phyloP scores from a whole-genome alignment of 805 yeast genomes.

The Ogataea corticis region DNA sequence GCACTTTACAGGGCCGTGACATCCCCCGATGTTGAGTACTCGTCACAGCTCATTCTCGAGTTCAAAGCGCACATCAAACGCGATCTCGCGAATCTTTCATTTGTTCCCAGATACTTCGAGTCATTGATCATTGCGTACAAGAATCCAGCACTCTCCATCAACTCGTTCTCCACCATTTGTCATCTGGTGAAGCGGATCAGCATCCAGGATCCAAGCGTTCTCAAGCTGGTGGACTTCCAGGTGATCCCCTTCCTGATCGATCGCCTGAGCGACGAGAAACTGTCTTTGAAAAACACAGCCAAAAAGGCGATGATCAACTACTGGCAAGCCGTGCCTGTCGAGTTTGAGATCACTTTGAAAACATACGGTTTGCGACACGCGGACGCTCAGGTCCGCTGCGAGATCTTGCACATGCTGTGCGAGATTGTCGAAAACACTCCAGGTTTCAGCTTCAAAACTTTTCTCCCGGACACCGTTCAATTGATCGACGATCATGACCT shows the following conservation, averaged over 20 bases:
- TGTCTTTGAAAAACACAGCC: slow-evolving; percentile 43
- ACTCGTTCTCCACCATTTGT: slow-evolving; percentile 52
- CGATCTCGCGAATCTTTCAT: slow-evolving; percentile 50
- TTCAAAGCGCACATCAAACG: slow-evolving; percentile 57
- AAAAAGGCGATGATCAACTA: slow-evolving; percentile 52
- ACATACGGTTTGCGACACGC: slow-evolving; percentile 45
- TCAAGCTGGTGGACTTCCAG: slow-evolving; percentile 42
- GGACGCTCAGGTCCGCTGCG: slow-evolving; percentile 40
- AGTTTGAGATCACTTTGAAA: slow-evolving; percentile 46
- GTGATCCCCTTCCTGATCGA: slow-evolving; percentile 54
- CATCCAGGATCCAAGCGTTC: slow-evolving; percentile 50
- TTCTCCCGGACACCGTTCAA: slow-evolving; percentile 27
- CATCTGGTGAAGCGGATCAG: slow-evolving; percentile 59
- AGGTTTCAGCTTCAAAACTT: slow-evolving; percentile 35
- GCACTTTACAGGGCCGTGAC: slow-evolving; percentile 27
- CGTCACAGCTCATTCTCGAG: slow-evolving; percentile 30
- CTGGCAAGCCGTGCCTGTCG: slow-evolving; percentile 52
- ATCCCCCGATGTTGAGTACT: slow-evolving; percentile 18
- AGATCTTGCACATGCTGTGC: slow-evolving; percentile 45
- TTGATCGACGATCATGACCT: slow-evolving; percentile 21
- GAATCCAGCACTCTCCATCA: slow-evolving; percentile 39
- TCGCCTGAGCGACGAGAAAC: slow-evolving; percentile 43
- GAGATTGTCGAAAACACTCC: slow-evolving; percentile 40
- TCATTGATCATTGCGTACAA: slow-evolving; percentile 48
- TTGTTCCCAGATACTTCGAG: slow-evolving; percentile 52